Percentiles rank a stretch among this genome's conserved stretches.
phyloP scores from a whole-genome alignment of 1,284 basidiomycete genomes.

The Cryptococcus neoformans region DNA sequence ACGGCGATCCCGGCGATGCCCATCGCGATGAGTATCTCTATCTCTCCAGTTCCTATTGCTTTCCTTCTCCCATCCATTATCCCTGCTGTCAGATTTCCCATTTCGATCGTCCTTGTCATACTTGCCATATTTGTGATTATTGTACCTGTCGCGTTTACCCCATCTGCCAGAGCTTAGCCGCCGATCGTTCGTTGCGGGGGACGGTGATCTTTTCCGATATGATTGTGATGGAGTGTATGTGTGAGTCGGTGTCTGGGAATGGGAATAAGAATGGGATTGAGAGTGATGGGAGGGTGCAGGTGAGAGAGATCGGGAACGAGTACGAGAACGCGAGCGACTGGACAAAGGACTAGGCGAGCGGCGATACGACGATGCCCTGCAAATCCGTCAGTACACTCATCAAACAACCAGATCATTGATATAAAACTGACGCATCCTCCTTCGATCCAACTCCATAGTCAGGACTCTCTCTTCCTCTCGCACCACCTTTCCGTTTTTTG shows the following conservation, averaged over 20 bases:
- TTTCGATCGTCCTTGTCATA: too few species aligned
- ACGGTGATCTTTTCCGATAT: neutral
- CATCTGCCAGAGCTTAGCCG: neutral
- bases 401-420: neutral
- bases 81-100: too few species aligned
- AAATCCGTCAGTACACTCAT: neutral
- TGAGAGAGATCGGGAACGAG: neutral
- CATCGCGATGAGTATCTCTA: neutral
- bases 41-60: too few species aligned
- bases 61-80: too few species aligned
- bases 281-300: constrained; percentile 9
- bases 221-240: neutral
- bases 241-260: neutral
- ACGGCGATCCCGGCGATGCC: neutral
- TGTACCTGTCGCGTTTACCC: neutral
- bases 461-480: constrained; percentile 18
- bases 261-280: constrained; percentile 5
- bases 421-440: neutral
- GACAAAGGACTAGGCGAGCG: constrained; percentile 5
- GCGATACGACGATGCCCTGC: neutral
- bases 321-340: constrained; percentile 10
- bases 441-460: constrained; percentile 26
- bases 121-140: too few species aligned
- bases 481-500: neutral
- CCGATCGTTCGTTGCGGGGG: neutral